Base-by-base conservation (phyloP, 148 eudicot species). In the Talinum fruticosum region DNA sequence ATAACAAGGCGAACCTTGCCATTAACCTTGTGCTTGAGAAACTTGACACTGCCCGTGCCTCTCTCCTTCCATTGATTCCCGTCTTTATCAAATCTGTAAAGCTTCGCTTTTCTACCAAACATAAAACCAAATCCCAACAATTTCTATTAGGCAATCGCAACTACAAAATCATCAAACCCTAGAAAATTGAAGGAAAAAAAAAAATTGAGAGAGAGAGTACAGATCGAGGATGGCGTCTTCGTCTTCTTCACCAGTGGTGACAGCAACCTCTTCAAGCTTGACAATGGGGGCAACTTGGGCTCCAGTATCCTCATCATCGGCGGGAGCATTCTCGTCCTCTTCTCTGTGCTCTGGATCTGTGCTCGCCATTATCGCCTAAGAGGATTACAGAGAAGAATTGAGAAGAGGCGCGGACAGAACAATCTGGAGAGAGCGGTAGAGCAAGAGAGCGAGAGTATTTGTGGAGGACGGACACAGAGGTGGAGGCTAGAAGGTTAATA, bases 41-140 rank as follows among this genome's bases (percentile, higher is more conserved):
- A 84, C 87, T 92, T 94, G 61, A 94, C 90, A 0, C 91, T 86
- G 29, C 98, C 98, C 36, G 89, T 79, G 26, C 98, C 98, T 77
- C 98, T 87, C 83, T 93, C 98, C 75, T 93, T 93, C 98, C 98
- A 93, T 75, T 93, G 98, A 72, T 89, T 93, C 41, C 93, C 98
- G 1, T 92, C 98, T 88, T 89, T 92, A 79, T 94, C 98, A 64
- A 90, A 94, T 77, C 98, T 86, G 70, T 95, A 95, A 36, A 92
- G 87, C 88, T 95, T 95, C 33, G 96, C 76, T 71, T 92, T 95
- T 29, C 96, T 91, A 64, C 51, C 41, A 28, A 49, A 19, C 41
- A 12, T 38, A 38, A 28, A 62, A 19, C 51, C 6, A 69, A 5
- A 54, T 2, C 3, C 6, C n/a, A 59, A 59, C 6, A 8, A 59